Evolutionary conservation across 192 early-diverging fungal species (phyloP).

Genomic region (Allomyces javanicus): DNA sequence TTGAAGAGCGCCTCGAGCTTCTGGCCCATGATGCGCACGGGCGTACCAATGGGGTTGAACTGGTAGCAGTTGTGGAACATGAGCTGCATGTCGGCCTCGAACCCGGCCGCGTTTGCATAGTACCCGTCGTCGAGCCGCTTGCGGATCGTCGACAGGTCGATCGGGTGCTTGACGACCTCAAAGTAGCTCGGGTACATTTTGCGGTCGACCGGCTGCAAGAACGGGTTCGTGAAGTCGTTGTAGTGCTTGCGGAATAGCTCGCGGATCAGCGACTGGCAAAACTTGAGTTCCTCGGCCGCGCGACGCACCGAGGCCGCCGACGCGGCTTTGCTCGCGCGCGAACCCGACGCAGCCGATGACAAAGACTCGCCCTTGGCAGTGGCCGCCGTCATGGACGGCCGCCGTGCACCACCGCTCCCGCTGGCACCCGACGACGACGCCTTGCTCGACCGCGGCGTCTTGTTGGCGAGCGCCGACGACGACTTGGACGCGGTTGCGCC

Average conservation of each 20-base stretch:
- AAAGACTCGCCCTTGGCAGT: background rate
- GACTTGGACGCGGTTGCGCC: background rate
- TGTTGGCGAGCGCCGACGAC: too few species aligned
- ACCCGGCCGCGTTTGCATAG: constrained; percentile 29
- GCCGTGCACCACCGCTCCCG: too few species aligned
- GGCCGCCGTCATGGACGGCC: too few species aligned
- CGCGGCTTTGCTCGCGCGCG: background rate
- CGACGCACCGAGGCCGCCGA: constrained; percentile 2
- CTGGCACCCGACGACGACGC: too few species aligned
- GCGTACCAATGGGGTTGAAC: constrained; percentile 50
- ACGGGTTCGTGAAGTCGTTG: constrained; percentile 47
- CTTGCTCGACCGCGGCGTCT: too few species aligned
- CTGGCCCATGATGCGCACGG: constrained; percentile 48
- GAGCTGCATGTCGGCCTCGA: constrained; percentile 53
- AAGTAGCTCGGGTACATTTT: constrained; percentile 67
- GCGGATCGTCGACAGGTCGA: constrained; percentile 69
- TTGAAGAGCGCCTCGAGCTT: constrained; percentile 61
- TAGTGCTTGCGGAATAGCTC: constrained; percentile 51
- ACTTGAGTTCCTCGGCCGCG: constrained; percentile 35
- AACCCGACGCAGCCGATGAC: background rate
- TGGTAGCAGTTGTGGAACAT: constrained; percentile 73
- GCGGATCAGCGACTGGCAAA: constrained; percentile 34
- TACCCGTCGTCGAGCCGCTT: constrained; percentile 48
- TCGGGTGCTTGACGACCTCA: constrained; percentile 63
- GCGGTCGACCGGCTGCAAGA: constrained; percentile 69